Evolutionary conservation across 2,329 filamentous ascomycete genomes (phyloP).

Genomic region (Coleophoma crateriformis): DNA sequence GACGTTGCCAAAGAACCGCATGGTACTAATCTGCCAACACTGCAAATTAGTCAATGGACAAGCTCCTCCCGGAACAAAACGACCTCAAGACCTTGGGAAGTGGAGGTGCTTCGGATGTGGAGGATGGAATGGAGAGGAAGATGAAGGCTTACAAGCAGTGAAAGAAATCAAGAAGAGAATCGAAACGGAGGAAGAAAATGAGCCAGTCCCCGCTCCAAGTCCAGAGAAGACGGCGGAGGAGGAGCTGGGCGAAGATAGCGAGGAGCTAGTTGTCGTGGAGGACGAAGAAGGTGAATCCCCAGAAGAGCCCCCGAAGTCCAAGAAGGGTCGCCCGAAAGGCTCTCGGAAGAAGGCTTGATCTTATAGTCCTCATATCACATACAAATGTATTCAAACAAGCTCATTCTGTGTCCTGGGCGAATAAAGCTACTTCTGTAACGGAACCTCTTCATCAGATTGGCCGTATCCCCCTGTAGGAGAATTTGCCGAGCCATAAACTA

Average conservation of each 20-base stretch:
- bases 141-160: conserved; percentile 68
- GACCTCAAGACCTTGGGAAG: conserved; percentile 70
- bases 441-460: too few relatives aligned
- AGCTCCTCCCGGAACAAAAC: conserved; percentile 79
- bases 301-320: neutral
- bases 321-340: neutral
- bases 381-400: too few relatives aligned
- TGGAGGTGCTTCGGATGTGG: conserved; percentile 91
- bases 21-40: conserved; percentile 75
- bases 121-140: conserved; percentile 74
- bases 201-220: neutral
- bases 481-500: too few relatives aligned
- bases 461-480: too few relatives aligned
- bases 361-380: neutral
- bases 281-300: neutral
- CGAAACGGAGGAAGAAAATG: conserved; percentile 17
- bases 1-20: conserved; percentile 82
- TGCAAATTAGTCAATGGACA: conserved; percentile 94
- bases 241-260: conserved; percentile 1
- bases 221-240: conserved; percentile 2
- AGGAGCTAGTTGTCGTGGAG: neutral
- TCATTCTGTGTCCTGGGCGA: too few relatives aligned
- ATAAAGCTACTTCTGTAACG: too few relatives aligned
- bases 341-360: neutral
- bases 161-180: conserved; percentile 48